phyloP scores from a whole-genome alignment of 805 yeast species.

The Starmerella vaccinii region DNA sequence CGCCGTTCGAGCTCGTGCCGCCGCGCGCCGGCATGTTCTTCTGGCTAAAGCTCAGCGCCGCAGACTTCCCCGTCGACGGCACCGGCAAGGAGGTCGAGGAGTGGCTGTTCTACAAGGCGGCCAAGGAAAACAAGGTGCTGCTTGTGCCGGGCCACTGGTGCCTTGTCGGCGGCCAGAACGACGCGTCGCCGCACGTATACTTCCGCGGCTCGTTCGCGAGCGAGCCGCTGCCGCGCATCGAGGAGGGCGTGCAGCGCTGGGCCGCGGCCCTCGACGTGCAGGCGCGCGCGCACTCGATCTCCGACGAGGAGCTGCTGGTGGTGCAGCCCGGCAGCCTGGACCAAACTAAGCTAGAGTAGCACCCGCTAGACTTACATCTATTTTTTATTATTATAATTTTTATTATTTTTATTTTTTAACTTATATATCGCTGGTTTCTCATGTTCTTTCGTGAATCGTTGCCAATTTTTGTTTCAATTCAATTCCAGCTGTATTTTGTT shows the following conservation, averaged over 20 bases:
- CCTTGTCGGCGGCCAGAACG: constrained; percentile 23
- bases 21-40: constrained; percentile 47
- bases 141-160: constrained; percentile 38
- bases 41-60: constrained; percentile 39
- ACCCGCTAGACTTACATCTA: not conserved
- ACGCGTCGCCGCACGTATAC: constrained; percentile 25
- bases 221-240: constrained; percentile 3
- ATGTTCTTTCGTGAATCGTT: not conserved
- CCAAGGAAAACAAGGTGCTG: constrained; percentile 28
- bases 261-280: constrained; percentile 8
- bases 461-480: no score
- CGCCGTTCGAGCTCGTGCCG: constrained; percentile 29
- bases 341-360: no score
- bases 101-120: constrained; percentile 28
- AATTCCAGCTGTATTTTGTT: not conserved
- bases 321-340: not conserved
- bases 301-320: not conserved
- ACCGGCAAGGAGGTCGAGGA: constrained; percentile 28
- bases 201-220: constrained; percentile 38
- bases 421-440: not conserved
- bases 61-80: constrained; percentile 30
- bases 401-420: no score
- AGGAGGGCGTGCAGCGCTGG: constrained; percentile 12
- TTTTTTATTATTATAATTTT: no score
- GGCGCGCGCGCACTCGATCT: not conserved